A percentile compares a stretch with the other conserved stretches of the same genome.
Conservation (phyloP, 2,329 filamentous ascomycete species). For the Teratosphaeria gauchensis region DNA sequence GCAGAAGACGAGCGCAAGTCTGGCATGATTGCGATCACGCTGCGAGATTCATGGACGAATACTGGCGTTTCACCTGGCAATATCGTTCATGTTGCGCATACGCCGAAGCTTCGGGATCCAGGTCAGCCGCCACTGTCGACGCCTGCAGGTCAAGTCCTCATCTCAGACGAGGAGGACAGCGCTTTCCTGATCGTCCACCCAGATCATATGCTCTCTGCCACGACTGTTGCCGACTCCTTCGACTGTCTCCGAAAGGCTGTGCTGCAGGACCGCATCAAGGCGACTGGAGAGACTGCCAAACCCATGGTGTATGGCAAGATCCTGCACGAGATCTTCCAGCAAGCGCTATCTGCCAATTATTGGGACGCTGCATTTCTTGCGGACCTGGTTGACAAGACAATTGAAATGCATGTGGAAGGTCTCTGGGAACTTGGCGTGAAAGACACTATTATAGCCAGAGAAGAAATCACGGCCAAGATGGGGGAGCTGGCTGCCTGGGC, state of each 20-base stretch:
- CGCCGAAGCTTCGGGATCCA: slow-evolving; percentile 58
- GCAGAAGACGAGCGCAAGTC: slow-evolving; percentile 70
- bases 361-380: slow-evolving; percentile 66
- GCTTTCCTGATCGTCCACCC: slow-evolving; percentile 80
- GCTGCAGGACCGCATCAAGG: slow-evolving; percentile 88
- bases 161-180: slow-evolving; percentile 59
- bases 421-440: slow-evolving; percentile 74
- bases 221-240: slow-evolving; percentile 93
- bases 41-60: slow-evolving; percentile 80
- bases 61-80: slow-evolving; percentile 65
- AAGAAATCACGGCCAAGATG: slow-evolving; percentile 76
- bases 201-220: slow-evolving; percentile 89
- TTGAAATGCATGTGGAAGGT: slow-evolving; percentile 75
- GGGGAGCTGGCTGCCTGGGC: slow-evolving; percentile 77
- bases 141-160: slow-evolving; percentile 58
- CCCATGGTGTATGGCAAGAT: slow-evolving; percentile 87
- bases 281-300: slow-evolving; percentile 67
- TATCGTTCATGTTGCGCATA: slow-evolving; percentile 64
- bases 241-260: slow-evolving; percentile 83
- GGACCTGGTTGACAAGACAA: slow-evolving; percentile 55
- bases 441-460: slow-evolving; percentile 59
- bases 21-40: slow-evolving; percentile 55
- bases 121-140: background rate
- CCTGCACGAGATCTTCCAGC: slow-evolving; percentile 90
- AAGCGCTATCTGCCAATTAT: slow-evolving; percentile 69